phyloP scores from a whole-genome alignment of 2,329 filamentous ascomycete species.

The Pseudocercospora musae region DNA sequence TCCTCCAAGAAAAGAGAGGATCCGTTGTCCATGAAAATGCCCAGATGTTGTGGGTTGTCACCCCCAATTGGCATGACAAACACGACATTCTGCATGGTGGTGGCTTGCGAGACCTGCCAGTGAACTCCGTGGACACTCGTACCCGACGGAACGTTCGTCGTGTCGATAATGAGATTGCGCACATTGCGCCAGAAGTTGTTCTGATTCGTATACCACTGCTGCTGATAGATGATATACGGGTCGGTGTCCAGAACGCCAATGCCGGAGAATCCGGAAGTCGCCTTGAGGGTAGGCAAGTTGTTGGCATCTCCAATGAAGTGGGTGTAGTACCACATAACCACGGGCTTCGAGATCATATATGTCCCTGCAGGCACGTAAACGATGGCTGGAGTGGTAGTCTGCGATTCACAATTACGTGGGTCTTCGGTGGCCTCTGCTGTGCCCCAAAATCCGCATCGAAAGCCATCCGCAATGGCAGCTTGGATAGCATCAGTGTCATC shows the following conservation, averaged over 20 bases:
- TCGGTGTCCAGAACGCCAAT: slow-evolving; percentile 35
- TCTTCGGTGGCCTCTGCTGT: neutral
- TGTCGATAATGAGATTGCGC: slow-evolving; percentile 57
- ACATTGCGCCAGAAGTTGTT: slow-evolving; percentile 56
- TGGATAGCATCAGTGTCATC: slow-evolving; percentile 69
- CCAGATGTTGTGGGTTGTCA: slow-evolving; percentile 48
- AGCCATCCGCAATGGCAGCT: slow-evolving; percentile 31
- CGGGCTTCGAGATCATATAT: slow-evolving; percentile 73
- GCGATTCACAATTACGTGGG: slow-evolving; percentile 64
- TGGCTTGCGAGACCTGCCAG: slow-evolving; percentile 66
- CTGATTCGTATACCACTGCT: slow-evolving; percentile 36
- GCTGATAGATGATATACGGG: slow-evolving; percentile 33
- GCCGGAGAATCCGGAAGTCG: slow-evolving; percentile 31
- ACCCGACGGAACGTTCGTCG: slow-evolving; percentile 30
- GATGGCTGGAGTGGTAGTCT: slow-evolving; percentile 74
- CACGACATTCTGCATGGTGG: slow-evolving; percentile 57
- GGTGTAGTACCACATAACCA: slow-evolving; percentile 88
- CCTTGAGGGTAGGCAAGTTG: slow-evolving; percentile 60
- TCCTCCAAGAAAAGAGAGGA: slow-evolving; percentile 77
- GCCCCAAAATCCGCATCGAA: slow-evolving; percentile 26
- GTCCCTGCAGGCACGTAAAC: slow-evolving; percentile 90
- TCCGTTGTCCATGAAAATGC: slow-evolving; percentile 62
- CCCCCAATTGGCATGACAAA: slow-evolving; percentile 46
- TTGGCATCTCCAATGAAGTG: slow-evolving; percentile 82
- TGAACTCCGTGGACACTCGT: slow-evolving; percentile 53